Conservation (phyloP, 1,284 basidiomycete species). For the Malassezia brasiliensis region DNA sequence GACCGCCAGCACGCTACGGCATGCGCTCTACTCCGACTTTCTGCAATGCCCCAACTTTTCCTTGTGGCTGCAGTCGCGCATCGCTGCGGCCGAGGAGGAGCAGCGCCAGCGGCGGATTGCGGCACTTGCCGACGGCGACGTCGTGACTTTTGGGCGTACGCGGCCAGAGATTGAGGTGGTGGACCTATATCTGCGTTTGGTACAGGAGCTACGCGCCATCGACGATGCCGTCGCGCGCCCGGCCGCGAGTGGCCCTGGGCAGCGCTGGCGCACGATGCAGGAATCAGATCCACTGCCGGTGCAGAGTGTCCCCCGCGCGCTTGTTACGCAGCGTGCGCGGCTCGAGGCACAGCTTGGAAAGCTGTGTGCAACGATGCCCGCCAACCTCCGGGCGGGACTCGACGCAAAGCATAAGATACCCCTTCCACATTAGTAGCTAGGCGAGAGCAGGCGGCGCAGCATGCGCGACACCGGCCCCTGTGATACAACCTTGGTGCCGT, state of each 20-base stretch:
- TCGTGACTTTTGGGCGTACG: slow-evolving; percentile 24
- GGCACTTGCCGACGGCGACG: slow-evolving; percentile 31
- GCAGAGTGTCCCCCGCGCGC: background rate
- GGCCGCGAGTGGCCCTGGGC: slow-evolving; percentile 25
- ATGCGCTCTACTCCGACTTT: slow-evolving; percentile 39
- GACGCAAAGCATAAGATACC: slow-evolving; percentile 3
- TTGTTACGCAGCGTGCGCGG: slow-evolving; percentile 9
- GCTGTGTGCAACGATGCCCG: slow-evolving; percentile 22
- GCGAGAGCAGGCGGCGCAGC: slow-evolving; percentile 32
- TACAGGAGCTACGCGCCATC: slow-evolving; percentile 30
- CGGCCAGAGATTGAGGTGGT: slow-evolving; percentile 36
- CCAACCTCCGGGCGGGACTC: slow-evolving; percentile 21
- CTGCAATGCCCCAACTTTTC: slow-evolving; percentile 40
- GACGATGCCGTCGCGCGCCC: slow-evolving; percentile 25
- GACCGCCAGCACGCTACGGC: slow-evolving; percentile 28
- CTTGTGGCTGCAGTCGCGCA: slow-evolving; percentile 34
- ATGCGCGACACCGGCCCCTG: slow-evolving; percentile 26
- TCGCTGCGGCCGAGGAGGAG: slow-evolving; percentile 37
- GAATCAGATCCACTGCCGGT: background rate
- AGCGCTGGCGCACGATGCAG: slow-evolving; percentile 20
- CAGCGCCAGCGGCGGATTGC: slow-evolving; percentile 32
- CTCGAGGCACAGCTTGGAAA: slow-evolving; percentile 12
- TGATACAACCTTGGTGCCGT: slow-evolving; percentile 23
- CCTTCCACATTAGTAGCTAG: slow-evolving; percentile 18
- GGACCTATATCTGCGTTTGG: slow-evolving; percentile 31